Conservation (phyloP, 2,329 filamentous ascomycete genomes). For the Lithohypha guttulata region DNA sequence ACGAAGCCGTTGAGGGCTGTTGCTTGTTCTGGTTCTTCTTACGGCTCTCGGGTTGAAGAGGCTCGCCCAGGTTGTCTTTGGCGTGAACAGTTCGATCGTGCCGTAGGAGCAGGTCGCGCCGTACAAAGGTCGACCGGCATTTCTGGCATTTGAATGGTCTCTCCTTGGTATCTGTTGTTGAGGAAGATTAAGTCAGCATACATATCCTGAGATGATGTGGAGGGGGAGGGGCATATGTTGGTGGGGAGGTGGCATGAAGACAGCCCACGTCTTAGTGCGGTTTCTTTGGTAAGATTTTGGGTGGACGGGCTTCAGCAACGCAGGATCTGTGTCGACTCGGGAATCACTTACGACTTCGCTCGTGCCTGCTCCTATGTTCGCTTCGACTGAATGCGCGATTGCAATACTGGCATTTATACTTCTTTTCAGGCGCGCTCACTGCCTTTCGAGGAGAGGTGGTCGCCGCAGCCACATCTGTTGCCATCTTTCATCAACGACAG, state of each 20-base stretch:
- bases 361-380: constrained; percentile 92
- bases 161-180: constrained; percentile 61
- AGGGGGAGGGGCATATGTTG: background rate
- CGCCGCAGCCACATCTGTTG: constrained; percentile 22
- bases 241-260: background rate
- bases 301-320: background rate
- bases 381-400: constrained; percentile 94
- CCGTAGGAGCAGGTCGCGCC: constrained; percentile 87
- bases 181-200: background rate
- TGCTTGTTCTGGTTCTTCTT: constrained; percentile 49
- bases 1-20: constrained; percentile 33
- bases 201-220: background rate
- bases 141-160: constrained; percentile 98
- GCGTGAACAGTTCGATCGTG: constrained; percentile 98
- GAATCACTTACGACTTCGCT: constrained; percentile 98
- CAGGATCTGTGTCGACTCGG: no score
- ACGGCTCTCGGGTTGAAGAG: constrained; percentile 53
- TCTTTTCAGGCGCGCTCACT: constrained; percentile 75
- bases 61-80: constrained; percentile 84
- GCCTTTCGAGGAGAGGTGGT: constrained; percentile 62
- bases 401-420: constrained; percentile 99
- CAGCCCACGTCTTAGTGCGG: background rate
- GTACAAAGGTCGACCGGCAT: constrained; percentile 95
- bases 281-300: background rate
- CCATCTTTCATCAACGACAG: no score